phyloP scores from a whole-genome alignment of 2,329 filamentous ascomycete genomes.

The Incumbomyces lentus region DNA sequence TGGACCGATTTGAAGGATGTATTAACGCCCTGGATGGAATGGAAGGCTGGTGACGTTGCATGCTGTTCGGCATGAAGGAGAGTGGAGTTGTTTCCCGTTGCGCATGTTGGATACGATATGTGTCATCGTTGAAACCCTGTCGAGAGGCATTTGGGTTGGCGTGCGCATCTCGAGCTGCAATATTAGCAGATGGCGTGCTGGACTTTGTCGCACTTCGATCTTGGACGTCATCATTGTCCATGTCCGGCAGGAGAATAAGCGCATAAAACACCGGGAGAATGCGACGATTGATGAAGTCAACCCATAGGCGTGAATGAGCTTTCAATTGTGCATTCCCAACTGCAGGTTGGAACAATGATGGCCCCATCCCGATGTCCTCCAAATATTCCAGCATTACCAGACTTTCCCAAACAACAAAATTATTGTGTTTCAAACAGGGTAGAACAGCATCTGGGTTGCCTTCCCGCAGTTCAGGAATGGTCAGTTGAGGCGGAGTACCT shows the following conservation, averaged over 20 bases:
- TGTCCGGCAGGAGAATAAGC: slow-evolving; percentile 41
- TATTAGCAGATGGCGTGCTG: slow-evolving; percentile 6
- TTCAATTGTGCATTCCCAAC: slow-evolving; percentile 53
- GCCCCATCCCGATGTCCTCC: slow-evolving; percentile 57
- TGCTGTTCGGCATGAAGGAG: neutral
- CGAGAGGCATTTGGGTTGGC: slow-evolving; percentile 1
- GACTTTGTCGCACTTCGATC: neutral
- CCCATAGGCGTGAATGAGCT: slow-evolving; percentile 69
- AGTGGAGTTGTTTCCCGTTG: neutral
- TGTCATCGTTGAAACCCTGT: neutral
- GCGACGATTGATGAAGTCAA: slow-evolving; percentile 67
- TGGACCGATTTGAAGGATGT: neutral
- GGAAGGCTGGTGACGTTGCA: neutral
- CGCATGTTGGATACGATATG: neutral
- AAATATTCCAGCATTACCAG: slow-evolving; percentile 78
- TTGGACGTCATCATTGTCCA: neutral
- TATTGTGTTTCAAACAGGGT: slow-evolving; percentile 64
- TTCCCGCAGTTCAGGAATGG: slow-evolving; percentile 54
- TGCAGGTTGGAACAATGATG: slow-evolving; percentile 48
- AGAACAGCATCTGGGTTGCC: slow-evolving; percentile 68
- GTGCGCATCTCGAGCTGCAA: neutral
- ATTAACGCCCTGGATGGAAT: neutral
- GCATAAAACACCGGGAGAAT: slow-evolving; percentile 69
- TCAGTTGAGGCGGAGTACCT: slow-evolving; percentile 30
- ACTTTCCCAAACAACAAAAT: slow-evolving; percentile 76